Conservation (phyloP, 1,284 basidiomycete species). For the Boletus calvinii region DNA sequence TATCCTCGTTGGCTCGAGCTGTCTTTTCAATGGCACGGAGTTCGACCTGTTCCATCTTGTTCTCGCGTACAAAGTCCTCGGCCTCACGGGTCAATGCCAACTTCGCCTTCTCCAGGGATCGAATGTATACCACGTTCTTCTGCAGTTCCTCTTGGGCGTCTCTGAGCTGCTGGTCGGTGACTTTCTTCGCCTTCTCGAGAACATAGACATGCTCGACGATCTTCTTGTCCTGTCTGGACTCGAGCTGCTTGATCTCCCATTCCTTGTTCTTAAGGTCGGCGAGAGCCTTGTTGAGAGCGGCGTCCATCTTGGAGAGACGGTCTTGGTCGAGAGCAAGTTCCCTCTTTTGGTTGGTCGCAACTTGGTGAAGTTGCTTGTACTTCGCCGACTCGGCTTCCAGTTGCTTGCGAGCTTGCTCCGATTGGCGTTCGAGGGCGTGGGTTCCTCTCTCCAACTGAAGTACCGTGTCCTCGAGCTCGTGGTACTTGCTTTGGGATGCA, state of each 20-base stretch:
- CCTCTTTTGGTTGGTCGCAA: slow-evolving; percentile 60
- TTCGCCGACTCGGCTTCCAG: slow-evolving; percentile 69
- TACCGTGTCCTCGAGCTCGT: slow-evolving; percentile 85
- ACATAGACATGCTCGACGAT: slow-evolving; percentile 99
- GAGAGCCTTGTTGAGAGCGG: slow-evolving; percentile 77
- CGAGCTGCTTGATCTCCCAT: slow-evolving; percentile 83
- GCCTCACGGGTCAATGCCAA: slow-evolving; percentile 76
- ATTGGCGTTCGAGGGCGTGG: slow-evolving; percentile 68
- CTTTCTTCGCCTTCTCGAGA: slow-evolving; percentile 93
- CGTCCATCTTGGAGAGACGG: slow-evolving; percentile 70
- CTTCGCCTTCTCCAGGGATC: slow-evolving; percentile 82
- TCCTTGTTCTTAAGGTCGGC: slow-evolving; percentile 81
- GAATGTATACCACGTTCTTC: slow-evolving; percentile 73
- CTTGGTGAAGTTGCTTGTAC: slow-evolving; percentile 72
- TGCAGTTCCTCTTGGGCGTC: slow-evolving; percentile 79
- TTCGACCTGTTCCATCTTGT: slow-evolving; percentile 70
- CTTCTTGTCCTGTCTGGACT: slow-evolving; percentile 92
- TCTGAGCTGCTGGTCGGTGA: slow-evolving; percentile 89
- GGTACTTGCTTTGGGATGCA: slow-evolving; percentile 71
- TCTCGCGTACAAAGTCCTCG: slow-evolving; percentile 80
- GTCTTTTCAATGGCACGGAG: slow-evolving; percentile 68
- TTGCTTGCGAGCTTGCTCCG: slow-evolving; percentile 66
- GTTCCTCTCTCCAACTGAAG: slow-evolving; percentile 84
- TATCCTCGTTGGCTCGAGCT: slow-evolving; percentile 58
- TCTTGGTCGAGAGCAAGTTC: slow-evolving; percentile 73